Percentiles rank a stretch among this genome's conserved stretches.
These are phyloP conservation scores for Circinella minor DNA, from an alignment of 371 early-diverging fungal species.

Conservation along the genomic window DNA sequence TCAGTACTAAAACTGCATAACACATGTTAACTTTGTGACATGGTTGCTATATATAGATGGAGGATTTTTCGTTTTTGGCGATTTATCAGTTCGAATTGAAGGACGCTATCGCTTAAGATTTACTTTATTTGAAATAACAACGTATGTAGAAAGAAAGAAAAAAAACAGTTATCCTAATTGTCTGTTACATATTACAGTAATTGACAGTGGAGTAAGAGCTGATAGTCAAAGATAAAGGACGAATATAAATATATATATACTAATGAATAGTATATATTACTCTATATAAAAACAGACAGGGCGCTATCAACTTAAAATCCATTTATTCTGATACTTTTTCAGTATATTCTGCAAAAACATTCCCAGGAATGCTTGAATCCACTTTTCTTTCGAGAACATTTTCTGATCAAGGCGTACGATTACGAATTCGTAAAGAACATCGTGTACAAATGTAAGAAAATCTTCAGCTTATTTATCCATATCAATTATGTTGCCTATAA, in stretches of 20 bases:
- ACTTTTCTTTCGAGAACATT: conserved; percentile 55
- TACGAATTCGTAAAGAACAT: conserved; percentile 55
- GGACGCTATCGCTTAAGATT: conserved; percentile 90
- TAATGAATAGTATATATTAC: too few species aligned
- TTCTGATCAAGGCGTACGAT: conserved; percentile 56
- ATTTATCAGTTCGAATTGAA: conserved; percentile 88
- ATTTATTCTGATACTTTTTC: conserved; percentile 65
- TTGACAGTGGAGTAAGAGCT: too few species aligned
- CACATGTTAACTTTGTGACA: too few species aligned
- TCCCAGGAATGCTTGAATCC: conserved; percentile 86
- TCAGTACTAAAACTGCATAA: too few species aligned
- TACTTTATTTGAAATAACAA: conserved; percentile 86
- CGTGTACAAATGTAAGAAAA: conserved; percentile 42
- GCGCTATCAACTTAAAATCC: conserved; percentile 31
- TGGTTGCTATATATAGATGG: conserved; percentile 60
- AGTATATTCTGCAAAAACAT: conserved; percentile 87
- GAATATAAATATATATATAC: too few species aligned
- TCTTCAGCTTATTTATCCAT: background rate
- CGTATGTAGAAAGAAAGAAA: conserved; percentile 24
- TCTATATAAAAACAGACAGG: conserved; percentile 16
- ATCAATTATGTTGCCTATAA: background rate
- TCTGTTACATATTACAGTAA: too few species aligned
- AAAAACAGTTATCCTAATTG: too few species aligned
- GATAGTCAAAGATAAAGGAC: too few species aligned
- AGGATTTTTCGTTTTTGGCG: conserved; percentile 95